Base-by-base conservation (phyloP, 2,329 filamentous ascomycete species). In the Didymella keratinophila region DNA sequence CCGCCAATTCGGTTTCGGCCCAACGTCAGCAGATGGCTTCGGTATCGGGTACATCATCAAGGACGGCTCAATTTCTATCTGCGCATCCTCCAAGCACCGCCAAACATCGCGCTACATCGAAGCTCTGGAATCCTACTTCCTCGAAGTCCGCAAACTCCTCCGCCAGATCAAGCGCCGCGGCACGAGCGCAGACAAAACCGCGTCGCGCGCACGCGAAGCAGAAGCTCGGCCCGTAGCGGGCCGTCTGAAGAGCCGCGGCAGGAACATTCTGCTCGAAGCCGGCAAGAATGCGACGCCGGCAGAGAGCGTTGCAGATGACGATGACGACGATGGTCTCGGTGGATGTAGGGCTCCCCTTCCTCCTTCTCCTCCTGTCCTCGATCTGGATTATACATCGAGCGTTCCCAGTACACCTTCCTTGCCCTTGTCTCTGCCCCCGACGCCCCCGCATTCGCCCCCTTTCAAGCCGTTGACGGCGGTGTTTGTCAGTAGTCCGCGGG, bases 1-100 rank as follows among this genome's bases (percentile, higher is more conserved):
- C 18, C 88, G 95, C 2, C 94, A 98, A 70, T 99, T 99, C 70
- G 95, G 95, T 3, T 99, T 99, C 74, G 95, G 95, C 0, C 95
- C 95, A 1, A 96, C 94, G 0, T 94, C 91, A 0, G 94, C 89
- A 2, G 93, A 97, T 65, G 95, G 95, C 0, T 98, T 98, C 72
- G 95, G 95, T 28, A 97, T 99, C 55, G 95, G 95, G 2, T 99
- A 99, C 80, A 98, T 99, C 71, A 97, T 99, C 84, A 99, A 99
- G 78, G 92, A 96, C 66, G 91, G 95, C 51, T 86, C 87, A 47
- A 91, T 98, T 60, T 92, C 89, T 45, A 94, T 99, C 61, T 98
- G 95, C 76, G 93, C 93, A 0, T 91, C 89, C 14, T 95, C 90
- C 71, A 97, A 97, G 79, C 95, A 99, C 76, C 83, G 95, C 39